These are phyloP conservation scores for Penicillium flavigenum DNA, from an alignment of 495 filamentous ascomycete genomes.

Conservation along the genomic window DNA sequence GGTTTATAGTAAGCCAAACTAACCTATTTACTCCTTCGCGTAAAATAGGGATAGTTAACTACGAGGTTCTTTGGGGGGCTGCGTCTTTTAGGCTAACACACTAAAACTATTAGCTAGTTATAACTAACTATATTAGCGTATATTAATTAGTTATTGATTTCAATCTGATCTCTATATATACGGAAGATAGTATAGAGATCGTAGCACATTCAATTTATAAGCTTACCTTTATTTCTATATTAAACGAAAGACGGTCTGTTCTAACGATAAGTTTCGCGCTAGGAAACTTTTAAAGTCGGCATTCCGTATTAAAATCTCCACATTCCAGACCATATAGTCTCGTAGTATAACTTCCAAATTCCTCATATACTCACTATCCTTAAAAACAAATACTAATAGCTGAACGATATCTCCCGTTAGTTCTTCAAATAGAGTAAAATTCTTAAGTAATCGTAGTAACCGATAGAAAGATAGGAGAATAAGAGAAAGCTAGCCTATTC, in stretches of 20 bases:
- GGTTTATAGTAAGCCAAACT: too few relatives aligned
- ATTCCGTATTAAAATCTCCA: constrained; percentile 6
- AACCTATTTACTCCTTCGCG: too few relatives aligned
- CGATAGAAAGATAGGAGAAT: constrained; percentile 20
- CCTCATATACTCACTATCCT: constrained; percentile 25
- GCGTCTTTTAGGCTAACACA: not conserved
- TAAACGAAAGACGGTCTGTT: constrained; percentile 10
- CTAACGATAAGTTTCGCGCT: not conserved
- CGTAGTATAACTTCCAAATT: constrained; percentile 23
- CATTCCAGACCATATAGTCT: constrained; percentile 10
- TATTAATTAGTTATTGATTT: constrained; percentile 1
- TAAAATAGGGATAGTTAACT: too few relatives aligned
- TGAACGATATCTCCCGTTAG: too few relatives aligned
- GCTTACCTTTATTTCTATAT: constrained; percentile 11
- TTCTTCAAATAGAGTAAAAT: too few relatives aligned
- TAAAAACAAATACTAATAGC: constrained; percentile 26
- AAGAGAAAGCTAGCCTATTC: constrained; percentile 27
- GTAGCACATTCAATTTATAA: constrained; percentile 1
- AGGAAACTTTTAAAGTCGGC: constrained; percentile 3
- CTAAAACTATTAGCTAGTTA: constrained; percentile 5
- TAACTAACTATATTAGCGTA: not conserved
- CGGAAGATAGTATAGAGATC: constrained; percentile 2
- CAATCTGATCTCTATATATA: not conserved
- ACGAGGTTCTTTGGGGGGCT: too few relatives aligned
- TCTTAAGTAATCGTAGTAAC: too few relatives aligned